Evolutionary conservation across 1,139 yeast genomes (phyloP), one percentile per base, ranked within the genome.

Genomic region (Candida pseudoviswanathii): DNA sequence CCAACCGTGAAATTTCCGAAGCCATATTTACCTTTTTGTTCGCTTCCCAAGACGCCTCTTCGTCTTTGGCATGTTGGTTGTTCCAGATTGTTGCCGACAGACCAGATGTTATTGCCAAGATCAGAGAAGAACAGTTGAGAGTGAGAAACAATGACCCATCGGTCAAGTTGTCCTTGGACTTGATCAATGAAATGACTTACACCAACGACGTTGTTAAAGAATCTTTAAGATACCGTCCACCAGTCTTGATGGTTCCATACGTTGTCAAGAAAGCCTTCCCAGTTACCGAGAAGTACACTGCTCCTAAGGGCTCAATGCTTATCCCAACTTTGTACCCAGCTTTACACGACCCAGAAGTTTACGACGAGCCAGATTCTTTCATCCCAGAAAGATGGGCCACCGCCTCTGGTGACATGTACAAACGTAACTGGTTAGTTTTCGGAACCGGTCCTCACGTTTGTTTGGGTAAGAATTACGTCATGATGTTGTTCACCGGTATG

Each of bases 381-480:
- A 84, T 88, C 54, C 99, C 99, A 45, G 99, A 94, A 64, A 86
- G 99, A 76, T 94, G 99, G 99, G 73, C 65, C 47, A 65, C 65
- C 49, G 66, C 80, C 10, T 63, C 74, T 46, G 68, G 64, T 27
- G 78, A 73, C 50, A 82, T 76, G 67, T 86, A 86, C 41, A 86
- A 86, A 67, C 86, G 89, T 69, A 92, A 92, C 75, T 94, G 96
- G 96, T 81, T 94, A 58, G 97, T 91, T 16, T 94, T 94, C 63
- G 99, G 99, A 54, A 85, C 96, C 48, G 99, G 99, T 51, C 94
- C 97, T 11, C 99, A 94, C 64, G 92, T 87, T 52, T 94, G 99
- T 72, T 76, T 94, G 58, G 99, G 99, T 60, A 95, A 90, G 75
- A 89, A 85, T 54, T 94, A 92, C 64, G 99, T 94, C 51, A 78